These are phyloP conservation scores for Stenocarpella maydis DNA, from an alignment of 2,329 filamentous ascomycete species.

Conservation along the genomic window DNA sequence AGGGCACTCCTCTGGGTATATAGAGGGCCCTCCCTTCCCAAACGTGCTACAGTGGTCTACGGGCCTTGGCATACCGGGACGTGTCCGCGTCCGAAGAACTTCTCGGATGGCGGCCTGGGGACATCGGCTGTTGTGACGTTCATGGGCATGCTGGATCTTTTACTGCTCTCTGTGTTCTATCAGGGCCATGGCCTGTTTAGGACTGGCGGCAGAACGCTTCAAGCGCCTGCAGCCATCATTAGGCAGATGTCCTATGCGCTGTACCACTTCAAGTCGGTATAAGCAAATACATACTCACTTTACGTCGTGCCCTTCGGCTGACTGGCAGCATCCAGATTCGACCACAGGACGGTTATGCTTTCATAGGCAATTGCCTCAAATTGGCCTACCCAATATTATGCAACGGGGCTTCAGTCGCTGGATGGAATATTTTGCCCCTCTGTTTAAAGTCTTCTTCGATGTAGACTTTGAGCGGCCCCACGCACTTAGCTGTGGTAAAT, in stretches of 20 bases:
- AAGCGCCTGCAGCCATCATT: constrained; percentile 4
- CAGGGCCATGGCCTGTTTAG: background rate
- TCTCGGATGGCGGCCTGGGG: background rate
- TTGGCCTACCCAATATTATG: background rate
- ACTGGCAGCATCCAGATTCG: background rate
- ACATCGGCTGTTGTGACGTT: background rate
- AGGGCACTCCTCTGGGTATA: too few relatives aligned
- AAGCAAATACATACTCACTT: background rate
- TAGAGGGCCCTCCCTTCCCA: too few relatives aligned
- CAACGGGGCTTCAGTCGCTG: background rate
- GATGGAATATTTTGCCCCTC: background rate
- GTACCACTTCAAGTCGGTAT: background rate
- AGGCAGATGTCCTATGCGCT: constrained; percentile 1
- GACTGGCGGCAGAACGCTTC: background rate
- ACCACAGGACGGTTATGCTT: background rate
- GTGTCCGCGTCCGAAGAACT: background rate
- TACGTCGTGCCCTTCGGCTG: background rate
- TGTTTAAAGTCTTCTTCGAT: background rate
- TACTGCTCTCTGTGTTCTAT: background rate
- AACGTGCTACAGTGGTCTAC: too few relatives aligned
- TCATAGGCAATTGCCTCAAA: background rate
- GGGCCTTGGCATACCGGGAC: too few relatives aligned
- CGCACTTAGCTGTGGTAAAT: background rate
- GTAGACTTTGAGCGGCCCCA: background rate
- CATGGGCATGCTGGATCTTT: background rate